Evolutionary conservation across 1,139 yeast genomes (phyloP).

Genomic region (Saccharomyces hybrid): DNA sequence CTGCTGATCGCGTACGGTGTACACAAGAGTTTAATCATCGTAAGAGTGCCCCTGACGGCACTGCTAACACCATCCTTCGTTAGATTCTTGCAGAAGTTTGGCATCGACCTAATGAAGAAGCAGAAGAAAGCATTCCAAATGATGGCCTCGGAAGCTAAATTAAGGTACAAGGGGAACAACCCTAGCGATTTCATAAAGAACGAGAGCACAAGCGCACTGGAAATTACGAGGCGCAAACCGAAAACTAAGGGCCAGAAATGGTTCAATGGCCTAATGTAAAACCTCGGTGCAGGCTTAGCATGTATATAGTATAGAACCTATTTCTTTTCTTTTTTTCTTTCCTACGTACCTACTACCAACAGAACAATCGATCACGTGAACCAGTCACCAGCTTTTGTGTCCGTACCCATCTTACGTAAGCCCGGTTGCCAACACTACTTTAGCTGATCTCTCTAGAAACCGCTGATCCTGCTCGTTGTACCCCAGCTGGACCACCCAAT

Average conservation of each 20-base stretch:
- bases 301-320: not conserved
- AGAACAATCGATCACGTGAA: not conserved
- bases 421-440: not conserved
- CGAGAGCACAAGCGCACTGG: slow-evolving; percentile 8
- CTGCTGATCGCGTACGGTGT: slow-evolving; percentile 87
- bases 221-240: slow-evolving; percentile 9
- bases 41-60: slow-evolving; percentile 84
- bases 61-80: slow-evolving; percentile 86
- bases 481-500: not conserved
- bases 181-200: slow-evolving; percentile 23
- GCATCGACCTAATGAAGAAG: slow-evolving; percentile 44
- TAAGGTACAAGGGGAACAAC: slow-evolving; percentile 25
- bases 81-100: slow-evolving; percentile 60
- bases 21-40: slow-evolving; percentile 73
- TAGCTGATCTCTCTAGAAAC: not conserved
- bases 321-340: not conserved
- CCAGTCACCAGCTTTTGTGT: not conserved
- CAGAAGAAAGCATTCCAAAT: slow-evolving; percentile 24
- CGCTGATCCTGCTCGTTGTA: not conserved
- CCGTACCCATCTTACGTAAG: not conserved
- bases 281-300: not conserved
- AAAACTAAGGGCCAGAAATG: slow-evolving; percentile 23
- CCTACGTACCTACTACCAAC: not conserved
- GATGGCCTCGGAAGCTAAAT: slow-evolving; percentile 18
- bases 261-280: slow-evolving; percentile 27